phyloP scores from a whole-genome alignment of 495 filamentous ascomycete genomes.

The Sporormia fimetaria region DNA sequence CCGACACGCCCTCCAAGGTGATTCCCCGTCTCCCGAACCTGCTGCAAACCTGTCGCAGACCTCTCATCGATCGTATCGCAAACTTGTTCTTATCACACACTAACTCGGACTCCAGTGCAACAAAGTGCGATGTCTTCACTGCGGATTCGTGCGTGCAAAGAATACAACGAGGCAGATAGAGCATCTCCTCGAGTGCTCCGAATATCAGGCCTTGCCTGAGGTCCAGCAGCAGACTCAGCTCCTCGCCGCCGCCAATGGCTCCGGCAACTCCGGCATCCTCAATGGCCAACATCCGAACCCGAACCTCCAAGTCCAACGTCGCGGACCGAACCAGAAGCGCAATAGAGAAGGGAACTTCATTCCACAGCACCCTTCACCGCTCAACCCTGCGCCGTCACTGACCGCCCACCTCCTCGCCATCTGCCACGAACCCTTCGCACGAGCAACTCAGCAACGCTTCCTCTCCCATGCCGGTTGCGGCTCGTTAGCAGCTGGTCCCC shows the following conservation, averaged over 20 bases:
- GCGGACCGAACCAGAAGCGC: constrained; percentile 30
- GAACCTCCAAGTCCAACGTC: constrained; percentile 31
- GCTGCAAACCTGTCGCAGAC: background rate
- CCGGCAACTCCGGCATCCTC: constrained; percentile 19
- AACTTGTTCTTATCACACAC: constrained; percentile 2
- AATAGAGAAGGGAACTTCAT: constrained; percentile 24
- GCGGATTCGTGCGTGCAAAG: constrained; percentile 35
- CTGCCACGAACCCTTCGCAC: constrained; percentile 34
- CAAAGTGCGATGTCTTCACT: constrained; percentile 35
- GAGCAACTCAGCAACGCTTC: constrained; percentile 57
- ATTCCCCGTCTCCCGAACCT: background rate
- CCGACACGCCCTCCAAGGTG: constrained; percentile 29
- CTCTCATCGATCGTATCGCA: background rate
- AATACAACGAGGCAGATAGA: constrained; percentile 37
- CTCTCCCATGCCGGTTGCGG: constrained; percentile 55
- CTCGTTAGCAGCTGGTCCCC: constrained; percentile 41
- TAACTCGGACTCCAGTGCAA: constrained; percentile 29
- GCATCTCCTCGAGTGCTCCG: constrained; percentile 31
- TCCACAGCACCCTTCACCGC: constrained; percentile 11
- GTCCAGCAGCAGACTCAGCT: constrained; percentile 25
- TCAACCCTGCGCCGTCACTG: constrained; percentile 32
- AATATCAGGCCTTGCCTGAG: constrained; percentile 31
- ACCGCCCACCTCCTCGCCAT: constrained; percentile 42
- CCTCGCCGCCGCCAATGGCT: background rate
- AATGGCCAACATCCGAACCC: constrained; percentile 33